Evolutionary conservation across 441 rosid genomes (phyloP).

Genomic region (Cnidoscolus chayamansa): DNA sequence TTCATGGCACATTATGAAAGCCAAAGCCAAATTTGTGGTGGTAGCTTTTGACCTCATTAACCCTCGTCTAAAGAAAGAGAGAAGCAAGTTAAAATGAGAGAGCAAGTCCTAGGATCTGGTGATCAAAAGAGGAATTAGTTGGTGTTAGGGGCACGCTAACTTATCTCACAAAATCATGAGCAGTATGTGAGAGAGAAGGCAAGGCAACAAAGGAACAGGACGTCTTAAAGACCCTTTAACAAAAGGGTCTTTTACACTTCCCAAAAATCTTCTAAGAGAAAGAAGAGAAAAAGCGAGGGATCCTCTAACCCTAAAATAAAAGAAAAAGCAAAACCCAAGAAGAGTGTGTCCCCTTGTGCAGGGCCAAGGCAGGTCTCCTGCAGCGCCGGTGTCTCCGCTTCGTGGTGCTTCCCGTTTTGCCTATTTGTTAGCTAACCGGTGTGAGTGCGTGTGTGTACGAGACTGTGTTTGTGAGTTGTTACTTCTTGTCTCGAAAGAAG

Average conservation of each 20-base stretch:
- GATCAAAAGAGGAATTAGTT: slow-evolving; percentile 23
- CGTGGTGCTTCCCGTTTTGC: slow-evolving; percentile 27
- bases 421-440: slow-evolving; percentile 12
- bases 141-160: slow-evolving; percentile 51
- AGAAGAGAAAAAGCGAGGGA: neutral
- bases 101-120: slow-evolving; percentile 46
- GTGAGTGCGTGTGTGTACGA: neutral
- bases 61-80: neutral
- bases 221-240: slow-evolving; percentile 5
- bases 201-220: slow-evolving; percentile 1
- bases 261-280: slow-evolving; percentile 32
- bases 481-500: neutral
- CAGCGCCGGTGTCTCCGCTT: slow-evolving; percentile 77
- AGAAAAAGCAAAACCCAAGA: slow-evolving; percentile 47
- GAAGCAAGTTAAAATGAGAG: neutral
- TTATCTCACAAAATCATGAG: slow-evolving; percentile 44
- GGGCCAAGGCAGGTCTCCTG: slow-evolving; percentile 59
- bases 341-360: slow-evolving; percentile 53
- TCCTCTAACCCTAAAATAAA: neutral
- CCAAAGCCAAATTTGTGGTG: slow-evolving; percentile 21
- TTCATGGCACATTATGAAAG: slow-evolving; percentile 8
- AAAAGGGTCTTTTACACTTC: slow-evolving; percentile 39
- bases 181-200: slow-evolving; percentile 22
- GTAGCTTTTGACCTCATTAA: slow-evolving; percentile 34
- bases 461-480: neutral